Evolutionary conservation across 164 flowering plant species (phyloP).

Genomic region (Chloranthus sessilifolius): DNA sequence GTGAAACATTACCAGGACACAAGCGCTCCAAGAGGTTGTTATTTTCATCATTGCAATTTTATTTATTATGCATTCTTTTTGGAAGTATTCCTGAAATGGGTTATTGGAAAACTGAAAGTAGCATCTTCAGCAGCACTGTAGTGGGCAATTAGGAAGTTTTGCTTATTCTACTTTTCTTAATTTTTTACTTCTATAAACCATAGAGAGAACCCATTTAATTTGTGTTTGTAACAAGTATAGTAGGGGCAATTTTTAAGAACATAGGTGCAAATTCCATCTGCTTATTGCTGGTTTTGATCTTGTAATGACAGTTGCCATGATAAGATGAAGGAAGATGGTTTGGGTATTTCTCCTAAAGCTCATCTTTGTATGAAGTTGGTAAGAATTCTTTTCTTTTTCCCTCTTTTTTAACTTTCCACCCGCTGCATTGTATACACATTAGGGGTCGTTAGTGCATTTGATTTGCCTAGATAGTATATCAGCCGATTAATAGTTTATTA

Average conservation of each 20-base stretch:
- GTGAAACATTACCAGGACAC: slow-evolving; percentile 36
- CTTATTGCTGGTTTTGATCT: slow-evolving; percentile 6
- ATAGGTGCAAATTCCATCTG: too few relatives aligned
- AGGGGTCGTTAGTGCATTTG: too few relatives aligned
- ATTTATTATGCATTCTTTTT: background rate
- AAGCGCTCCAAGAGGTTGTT: slow-evolving; percentile 42
- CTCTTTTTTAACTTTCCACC: background rate
- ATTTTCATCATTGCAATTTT: slow-evolving; percentile 2
- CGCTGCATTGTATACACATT: too few relatives aligned
- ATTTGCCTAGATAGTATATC: too few relatives aligned
- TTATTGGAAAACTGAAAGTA: background rate
- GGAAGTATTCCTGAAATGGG: background rate
- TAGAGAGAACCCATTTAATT: too few relatives aligned
- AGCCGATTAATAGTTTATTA: too few relatives aligned
- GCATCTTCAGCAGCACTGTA: too few relatives aligned
- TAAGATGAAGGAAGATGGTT: slow-evolving; percentile 18
- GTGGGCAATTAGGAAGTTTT: too few relatives aligned
- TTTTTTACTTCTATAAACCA: too few relatives aligned
- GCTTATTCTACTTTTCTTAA: too few relatives aligned
- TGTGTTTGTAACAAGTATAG: too few relatives aligned
- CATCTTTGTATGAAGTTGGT: slow-evolving; percentile 25
- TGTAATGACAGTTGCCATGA: slow-evolving; percentile 33
- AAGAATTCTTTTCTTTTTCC: slow-evolving; percentile 2
- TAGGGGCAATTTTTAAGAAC: too few relatives aligned
- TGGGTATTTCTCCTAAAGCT: slow-evolving; percentile 17